phyloP scores from a whole-genome alignment of 257 asterid species.

The Lithospermum erythrorhizon region DNA sequence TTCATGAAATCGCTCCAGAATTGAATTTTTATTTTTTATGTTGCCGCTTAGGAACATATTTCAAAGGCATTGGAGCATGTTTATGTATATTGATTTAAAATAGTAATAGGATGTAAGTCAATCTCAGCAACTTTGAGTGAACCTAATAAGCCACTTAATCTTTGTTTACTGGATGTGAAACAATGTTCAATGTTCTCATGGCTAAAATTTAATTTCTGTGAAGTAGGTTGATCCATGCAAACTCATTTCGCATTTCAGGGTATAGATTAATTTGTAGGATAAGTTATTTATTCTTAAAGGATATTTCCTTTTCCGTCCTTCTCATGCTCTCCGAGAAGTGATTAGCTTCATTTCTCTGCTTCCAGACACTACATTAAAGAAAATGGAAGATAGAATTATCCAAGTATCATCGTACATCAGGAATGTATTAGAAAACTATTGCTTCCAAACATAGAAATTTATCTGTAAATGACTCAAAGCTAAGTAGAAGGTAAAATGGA shows the following conservation, averaged over 20 bases:
- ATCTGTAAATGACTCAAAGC: background rate
- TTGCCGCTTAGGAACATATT: no score
- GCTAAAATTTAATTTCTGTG: no score
- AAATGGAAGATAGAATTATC: slow-evolving; percentile 1
- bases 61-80: no score
- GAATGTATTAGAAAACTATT: background rate
- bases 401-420: background rate
- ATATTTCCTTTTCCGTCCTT: slow-evolving; percentile 40
- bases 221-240: no score
- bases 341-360: slow-evolving; percentile 27
- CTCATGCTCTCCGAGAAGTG: slow-evolving; percentile 37
- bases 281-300: slow-evolving; percentile 24
- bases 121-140: background rate
- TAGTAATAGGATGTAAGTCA: background rate
- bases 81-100: no score
- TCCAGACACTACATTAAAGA: slow-evolving; percentile 24
- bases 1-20: no score
- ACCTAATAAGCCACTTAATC: background rate
- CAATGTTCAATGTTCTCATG: background rate
- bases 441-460: background rate
- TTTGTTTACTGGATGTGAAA: background rate
- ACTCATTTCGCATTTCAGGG: background rate
- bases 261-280: slow-evolving; percentile 1
- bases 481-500: background rate
- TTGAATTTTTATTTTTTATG: no score